Evolutionary conservation across 129 eudicot species (phyloP), one percentile per base, ranked within the genome.

Genomic region (Escallonia herrerae): DNA sequence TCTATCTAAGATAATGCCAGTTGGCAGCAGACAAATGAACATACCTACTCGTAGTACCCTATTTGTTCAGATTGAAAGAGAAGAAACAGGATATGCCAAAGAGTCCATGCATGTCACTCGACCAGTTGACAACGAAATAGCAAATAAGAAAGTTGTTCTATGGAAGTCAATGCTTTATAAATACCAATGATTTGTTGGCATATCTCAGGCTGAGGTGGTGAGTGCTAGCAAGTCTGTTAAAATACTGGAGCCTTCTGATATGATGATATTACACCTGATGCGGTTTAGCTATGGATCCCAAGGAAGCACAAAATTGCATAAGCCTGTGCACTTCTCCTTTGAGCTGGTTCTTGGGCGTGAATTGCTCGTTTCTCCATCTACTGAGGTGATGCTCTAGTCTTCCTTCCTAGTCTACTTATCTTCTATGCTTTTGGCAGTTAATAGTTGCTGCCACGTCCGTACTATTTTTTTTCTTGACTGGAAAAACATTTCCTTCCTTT

Each of bases 211-310:
- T n/a, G 91, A 84, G 69, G 83, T 86, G 74, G 95, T 86, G 41
- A 79, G 82, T 74, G 97, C 97, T 57, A 86, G 86, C 77, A 90
- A 90, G 73, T 90, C 89, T 12, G 95, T 86, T 6, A 81, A 86
- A 77, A 77, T 90, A 41, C 71, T 76, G 67, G 82, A 82, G 76
- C 95, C 86, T 58, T 81, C 97, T 3, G 78, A 90, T 74, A 75
- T 90, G 15, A 76, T 90, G 79, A 75, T 90, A 71, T 73, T 90
- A 79, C 97, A 90, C 53, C 78, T 90, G 71, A 83, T 90, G 97
- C 86, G 97, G 11, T 90, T 90, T 74, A 86, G 84, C 76, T 90
- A 86, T 66, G 95, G 89, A 60, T 79, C 81, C 63, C 88, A 86
- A 76, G 91, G 95, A 60, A 90, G 97, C 70, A 81, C 95, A 37